Evolutionary conservation across 2,329 filamentous ascomycete genomes (phyloP).

Genomic region (Xylariaceae sp.): DNA sequence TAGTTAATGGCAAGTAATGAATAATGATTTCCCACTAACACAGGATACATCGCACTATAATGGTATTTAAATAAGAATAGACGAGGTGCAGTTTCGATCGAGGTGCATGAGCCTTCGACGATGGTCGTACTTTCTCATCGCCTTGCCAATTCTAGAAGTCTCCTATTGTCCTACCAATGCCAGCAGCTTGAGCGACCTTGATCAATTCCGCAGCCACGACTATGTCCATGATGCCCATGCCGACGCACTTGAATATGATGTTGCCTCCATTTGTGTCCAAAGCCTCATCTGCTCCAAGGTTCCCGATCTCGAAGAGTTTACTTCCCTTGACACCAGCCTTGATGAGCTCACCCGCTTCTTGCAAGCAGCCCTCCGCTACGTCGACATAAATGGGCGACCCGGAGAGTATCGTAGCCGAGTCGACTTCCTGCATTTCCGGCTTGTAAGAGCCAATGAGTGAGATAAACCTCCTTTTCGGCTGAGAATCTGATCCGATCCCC

Average conservation of each 20-base stretch:
- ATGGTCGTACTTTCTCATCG: too few relatives aligned
- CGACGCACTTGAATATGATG: constrained; percentile 19
- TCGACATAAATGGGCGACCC: constrained; percentile 41
- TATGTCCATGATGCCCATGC: constrained; percentile 30
- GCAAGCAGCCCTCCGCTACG: constrained; percentile 55
- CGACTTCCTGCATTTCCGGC: constrained; percentile 62
- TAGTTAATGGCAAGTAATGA: too few relatives aligned
- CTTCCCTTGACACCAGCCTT: constrained; percentile 53
- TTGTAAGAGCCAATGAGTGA: constrained; percentile 50
- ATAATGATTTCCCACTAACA: too few relatives aligned
- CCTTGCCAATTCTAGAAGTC: constrained; percentile 1
- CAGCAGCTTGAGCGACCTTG: constrained; percentile 20
- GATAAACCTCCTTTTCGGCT: constrained; percentile 36
- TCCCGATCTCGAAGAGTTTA: constrained; percentile 62
- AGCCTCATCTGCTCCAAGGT: constrained; percentile 4
- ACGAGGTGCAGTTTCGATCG: too few relatives aligned
- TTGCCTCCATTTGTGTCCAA: constrained; percentile 17
- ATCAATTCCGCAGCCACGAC: constrained; percentile 26
- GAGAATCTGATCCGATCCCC: constrained; percentile 16
- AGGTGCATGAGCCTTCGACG: too few relatives aligned
- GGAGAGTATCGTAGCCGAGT: constrained; percentile 52
- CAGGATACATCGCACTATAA: too few relatives aligned
- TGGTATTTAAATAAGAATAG: too few relatives aligned
- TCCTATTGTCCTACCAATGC: constrained; percentile 1
- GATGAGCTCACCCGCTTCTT: constrained; percentile 64